Evolutionary conservation across 768 basidiomycete species (phyloP).

Genomic region (Lactarius sanguifluus): DNA sequence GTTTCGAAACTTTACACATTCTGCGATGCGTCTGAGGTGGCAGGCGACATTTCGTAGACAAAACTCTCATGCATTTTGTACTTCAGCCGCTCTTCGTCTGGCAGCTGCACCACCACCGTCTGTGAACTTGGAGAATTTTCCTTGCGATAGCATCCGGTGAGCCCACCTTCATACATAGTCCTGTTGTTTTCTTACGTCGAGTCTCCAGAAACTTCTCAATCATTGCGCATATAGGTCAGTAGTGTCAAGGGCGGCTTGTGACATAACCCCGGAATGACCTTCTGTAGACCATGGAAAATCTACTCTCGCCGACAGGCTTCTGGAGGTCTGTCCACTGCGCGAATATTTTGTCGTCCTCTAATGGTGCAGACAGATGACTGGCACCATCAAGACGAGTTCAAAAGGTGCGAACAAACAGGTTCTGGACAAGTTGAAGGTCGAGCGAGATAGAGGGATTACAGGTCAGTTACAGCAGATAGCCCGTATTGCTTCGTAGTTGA

Average conservation of each 20-base stretch:
- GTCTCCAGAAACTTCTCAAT: conserved; percentile 83
- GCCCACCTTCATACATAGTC: conserved; percentile 18
- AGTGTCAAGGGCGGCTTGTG: neutral
- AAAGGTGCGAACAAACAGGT: conserved; percentile 79
- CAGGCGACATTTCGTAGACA: conserved; percentile 35
- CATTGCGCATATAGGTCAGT: conserved; percentile 88
- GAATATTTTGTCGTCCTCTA: conserved; percentile 16
- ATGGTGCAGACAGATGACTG: conserved; percentile 63
- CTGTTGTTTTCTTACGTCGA: neutral
- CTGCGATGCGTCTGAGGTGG: conserved; percentile 37
- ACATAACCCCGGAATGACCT: conserved; percentile 1
- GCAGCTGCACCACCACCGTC: conserved; percentile 8
- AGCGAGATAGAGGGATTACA: conserved; percentile 95
- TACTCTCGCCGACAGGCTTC: conserved; percentile 83
- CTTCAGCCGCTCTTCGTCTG: conserved; percentile 12
- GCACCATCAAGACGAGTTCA: conserved; percentile 71
- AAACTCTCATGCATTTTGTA: conserved; percentile 14
- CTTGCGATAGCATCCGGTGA: conserved; percentile 69
- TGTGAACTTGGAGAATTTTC: conserved; percentile 60
- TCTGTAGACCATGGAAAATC: conserved; percentile 89
- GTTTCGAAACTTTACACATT: conserved; percentile 2
- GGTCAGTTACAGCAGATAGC: conserved; percentile 44
- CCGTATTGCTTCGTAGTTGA: conserved; percentile 3
- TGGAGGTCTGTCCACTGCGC: conserved; percentile 56
- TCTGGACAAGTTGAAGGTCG: conserved; percentile 93